These are phyloP conservation scores for Chlorella sorokiniana DNA, from an alignment of 139 green algal genomes.

Conservation along the genomic window DNA sequence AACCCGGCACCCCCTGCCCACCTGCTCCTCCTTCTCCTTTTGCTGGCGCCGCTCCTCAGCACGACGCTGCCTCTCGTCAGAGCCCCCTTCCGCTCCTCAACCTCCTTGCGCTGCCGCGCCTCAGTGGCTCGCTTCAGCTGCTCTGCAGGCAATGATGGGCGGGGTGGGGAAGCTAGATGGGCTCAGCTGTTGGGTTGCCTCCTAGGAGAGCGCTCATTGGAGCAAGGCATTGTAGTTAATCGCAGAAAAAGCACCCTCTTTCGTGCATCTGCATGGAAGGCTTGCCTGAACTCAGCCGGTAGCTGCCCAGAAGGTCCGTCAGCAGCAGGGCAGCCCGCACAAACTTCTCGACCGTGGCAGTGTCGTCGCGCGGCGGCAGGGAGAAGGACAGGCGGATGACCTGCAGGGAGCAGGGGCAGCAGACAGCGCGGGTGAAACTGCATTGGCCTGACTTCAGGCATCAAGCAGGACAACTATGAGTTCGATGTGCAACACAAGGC, in stretches of 20 bases:
- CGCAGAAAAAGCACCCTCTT: neutral
- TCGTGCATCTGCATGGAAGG: too few species aligned
- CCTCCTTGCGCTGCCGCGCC: constrained; percentile 5
- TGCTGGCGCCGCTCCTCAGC: constrained; percentile 3
- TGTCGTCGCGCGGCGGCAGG: constrained; percentile 33
- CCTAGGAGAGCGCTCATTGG: too few species aligned
- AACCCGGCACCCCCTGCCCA: too few species aligned
- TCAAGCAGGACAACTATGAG: too few species aligned
- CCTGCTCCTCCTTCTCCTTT: neutral
- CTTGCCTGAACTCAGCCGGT: constrained; percentile 20
- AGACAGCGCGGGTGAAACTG: too few species aligned
- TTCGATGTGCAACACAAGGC: too few species aligned
- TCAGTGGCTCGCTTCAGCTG: constrained; percentile 27
- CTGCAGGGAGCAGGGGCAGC: neutral
- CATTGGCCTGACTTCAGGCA: too few species aligned
- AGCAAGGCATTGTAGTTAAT: too few species aligned
- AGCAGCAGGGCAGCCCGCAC: constrained; percentile 1
- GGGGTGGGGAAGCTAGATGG: too few species aligned
- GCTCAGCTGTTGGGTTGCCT: too few species aligned
- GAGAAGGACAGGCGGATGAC: constrained; percentile 37
- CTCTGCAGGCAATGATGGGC: constrained; percentile 11
- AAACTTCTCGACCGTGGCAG: constrained; percentile 8
- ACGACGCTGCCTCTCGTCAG: constrained; percentile 6
- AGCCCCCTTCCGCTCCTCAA: neutral
- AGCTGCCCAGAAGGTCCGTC: constrained; percentile 31